A percentile compares a stretch with the other conserved stretches of the same genome.
Conservation (phyloP, 2,329 filamentous ascomycete genomes). For the Trichoderma simmonsii region DNA sequence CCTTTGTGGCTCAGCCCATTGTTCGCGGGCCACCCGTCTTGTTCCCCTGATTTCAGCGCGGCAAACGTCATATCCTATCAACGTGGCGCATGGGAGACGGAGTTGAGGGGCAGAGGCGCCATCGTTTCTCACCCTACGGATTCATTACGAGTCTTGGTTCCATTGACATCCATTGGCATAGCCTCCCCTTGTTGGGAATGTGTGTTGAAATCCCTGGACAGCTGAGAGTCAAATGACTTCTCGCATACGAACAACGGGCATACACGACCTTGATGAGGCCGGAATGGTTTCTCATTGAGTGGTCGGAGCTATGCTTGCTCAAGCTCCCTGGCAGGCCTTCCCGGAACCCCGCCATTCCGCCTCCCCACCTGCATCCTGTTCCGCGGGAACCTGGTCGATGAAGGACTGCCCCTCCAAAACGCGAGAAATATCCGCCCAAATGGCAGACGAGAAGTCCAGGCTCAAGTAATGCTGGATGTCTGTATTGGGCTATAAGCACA, state of each 20-base stretch:
- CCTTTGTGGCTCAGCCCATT: constrained; percentile 8
- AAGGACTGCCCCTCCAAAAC: not conserved
- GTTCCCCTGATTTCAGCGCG: not conserved
- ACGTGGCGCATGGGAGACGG: constrained; percentile 1
- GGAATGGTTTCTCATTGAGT: not conserved
- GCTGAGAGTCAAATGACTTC: constrained; percentile 12
- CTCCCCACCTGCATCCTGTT: not conserved
- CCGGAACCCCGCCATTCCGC: constrained; percentile 6
- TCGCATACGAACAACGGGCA: not conserved
- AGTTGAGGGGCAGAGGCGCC: constrained; percentile 6
- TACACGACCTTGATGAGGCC: not conserved
- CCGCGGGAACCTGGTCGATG: not conserved
- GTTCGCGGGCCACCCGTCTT: not conserved
- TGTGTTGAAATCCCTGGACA: not conserved
- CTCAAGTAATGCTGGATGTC: not conserved
- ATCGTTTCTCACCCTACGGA: not conserved
- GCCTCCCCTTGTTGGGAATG: not conserved
- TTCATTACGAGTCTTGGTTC: not conserved
- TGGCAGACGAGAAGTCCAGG: not conserved
- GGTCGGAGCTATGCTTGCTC: constrained; percentile 7
- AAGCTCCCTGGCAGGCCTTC: not conserved
- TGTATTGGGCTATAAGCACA: not conserved
- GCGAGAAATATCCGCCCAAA: not conserved
- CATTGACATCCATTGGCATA: not conserved
- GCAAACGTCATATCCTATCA: constrained; percentile 9